A percentile compares a stretch with the other conserved stretches of the same genome.
phyloP scores from a whole-genome alignment of 1,139 yeast species.

The Yamadazyma conglobata region DNA sequence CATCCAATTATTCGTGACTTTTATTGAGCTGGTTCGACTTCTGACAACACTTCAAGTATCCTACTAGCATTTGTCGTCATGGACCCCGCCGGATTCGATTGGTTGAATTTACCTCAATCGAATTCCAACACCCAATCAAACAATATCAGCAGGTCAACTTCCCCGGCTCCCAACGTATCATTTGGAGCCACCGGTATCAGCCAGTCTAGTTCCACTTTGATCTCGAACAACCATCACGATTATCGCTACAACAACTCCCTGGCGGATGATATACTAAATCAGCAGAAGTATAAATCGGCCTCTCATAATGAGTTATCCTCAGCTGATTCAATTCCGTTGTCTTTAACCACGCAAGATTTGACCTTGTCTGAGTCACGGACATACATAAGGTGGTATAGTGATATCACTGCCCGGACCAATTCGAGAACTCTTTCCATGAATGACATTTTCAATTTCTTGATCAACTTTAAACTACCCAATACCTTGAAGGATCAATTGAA shows the following conservation, averaged over 20 bases:
- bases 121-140: constrained; percentile 1
- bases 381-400: constrained; percentile 75
- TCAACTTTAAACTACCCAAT: constrained; percentile 54
- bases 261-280: constrained; percentile 12
- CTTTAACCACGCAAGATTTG: constrained; percentile 59
- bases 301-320: background rate
- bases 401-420: constrained; percentile 56
- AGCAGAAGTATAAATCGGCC: constrained; percentile 1
- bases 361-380: constrained; percentile 66
- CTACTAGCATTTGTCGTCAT: too few relatives aligned
- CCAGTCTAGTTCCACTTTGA: too few relatives aligned
- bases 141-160: constrained; percentile 8
- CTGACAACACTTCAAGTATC: too few relatives aligned
- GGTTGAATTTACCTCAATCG: constrained; percentile 20
- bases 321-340: constrained; percentile 45
- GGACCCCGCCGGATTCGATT: constrained; percentile 18
- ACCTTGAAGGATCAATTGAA: constrained; percentile 42
- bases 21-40: too few relatives aligned
- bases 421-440: constrained; percentile 53
- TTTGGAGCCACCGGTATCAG: constrained; percentile 15
- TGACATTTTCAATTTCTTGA: constrained; percentile 62
- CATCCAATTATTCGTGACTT: too few relatives aligned
- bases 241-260: constrained; percentile 8
- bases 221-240: background rate
- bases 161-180: constrained; percentile 24